Evolutionary conservation across 2,329 filamentous ascomycete genomes (phyloP), one percentile per base, ranked within the genome.

Genomic region (Colletotrichum siamense): DNA sequence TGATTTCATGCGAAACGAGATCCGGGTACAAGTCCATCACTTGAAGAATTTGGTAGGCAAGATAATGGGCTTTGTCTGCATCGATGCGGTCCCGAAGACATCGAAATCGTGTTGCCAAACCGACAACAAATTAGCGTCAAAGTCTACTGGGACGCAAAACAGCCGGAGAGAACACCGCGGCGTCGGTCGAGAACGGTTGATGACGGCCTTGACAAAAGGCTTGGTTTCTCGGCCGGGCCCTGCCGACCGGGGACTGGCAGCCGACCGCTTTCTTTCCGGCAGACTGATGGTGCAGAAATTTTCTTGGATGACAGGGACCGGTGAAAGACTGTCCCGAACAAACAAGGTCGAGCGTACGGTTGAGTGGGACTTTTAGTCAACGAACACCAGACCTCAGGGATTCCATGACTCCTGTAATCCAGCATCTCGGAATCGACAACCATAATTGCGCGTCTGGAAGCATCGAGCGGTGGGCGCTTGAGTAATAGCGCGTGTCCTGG

Each of bases 301-400:
- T 61, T 62, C 10, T 49, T 28, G 10, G 6, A 13, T 49, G 55
- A 13, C 49, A 66, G 61, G 72, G 26, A 52, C 72, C 68, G 57
- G 36, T 24, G 64, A 57, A 73, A 71, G 69, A 57, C 69, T 44
- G 22, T 22, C 49, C 61, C 24, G 68, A 39, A 12, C 30, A n/a
- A 18, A 32, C 16, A 9, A 57, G 30, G 55, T 57, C 26, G 55
- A 68, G 57, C 69, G 32, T 26, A 24, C 39, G 6, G 34, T 30
- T 15, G 26, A 12, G 69, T 63, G 69, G 69, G 55, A 75, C 69
- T 52, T n/a, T 64, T 32, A 68, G 73, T 76, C 73, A 73, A 73
- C 30, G 18, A 49, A 24, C 69, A 32, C 15, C 63, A 22, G 24
- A 13, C 10, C 32, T 22, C 69, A 36, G 57, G 63, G 63, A 59